Evolutionary conservation across 441 rosid species (phyloP), one percentile per base, ranked within the genome.

Genomic region (Adansonia madagascariensis): DNA sequence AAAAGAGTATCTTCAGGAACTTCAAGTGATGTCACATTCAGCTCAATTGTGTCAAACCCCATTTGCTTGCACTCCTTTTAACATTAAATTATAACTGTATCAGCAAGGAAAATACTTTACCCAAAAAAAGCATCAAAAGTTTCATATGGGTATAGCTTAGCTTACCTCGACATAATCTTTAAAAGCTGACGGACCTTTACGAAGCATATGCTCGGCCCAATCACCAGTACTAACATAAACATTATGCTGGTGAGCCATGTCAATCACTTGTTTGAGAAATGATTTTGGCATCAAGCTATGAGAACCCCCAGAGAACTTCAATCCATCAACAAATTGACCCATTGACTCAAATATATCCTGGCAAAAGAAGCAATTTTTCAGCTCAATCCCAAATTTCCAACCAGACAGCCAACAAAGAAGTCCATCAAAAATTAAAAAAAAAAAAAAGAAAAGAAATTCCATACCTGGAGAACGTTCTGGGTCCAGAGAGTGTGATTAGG

Each of bases 201-300:
- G 89, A 80, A 84, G 82, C 85, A 88, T 53, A 85, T 95, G 97
- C 41, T 94, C 99, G 11, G 97, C 91, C 98, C 98, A 95, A 63
- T 94, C 98, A 9, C 99, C 97, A 0, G 97, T 91, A 73, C 95
- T 92, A 8, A 94, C 99, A 78, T 94, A 92, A 7, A 95, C 91
- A 75, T 90, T 87, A 79, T 94, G 94, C 18, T 87, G 87, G 75
- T 92, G 97, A 65, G 98, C 97, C 88, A 82, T 83, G 70, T 88
- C 85, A 44, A 90, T 88, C 69, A 91, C 92, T 79, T 91, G 88
- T 79, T 87, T 85, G 47, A 94, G 79, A 71, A 85, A 85, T 15
- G 97, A 82, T 82, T 91, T 95, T 0, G 97, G 92, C 87, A 92
- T 87, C 24, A 92, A 86, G 86, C 95, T 91, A 75, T 90, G 78